phyloP scores from a whole-genome alignment of 345 rosid species.

The Populus alba region DNA sequence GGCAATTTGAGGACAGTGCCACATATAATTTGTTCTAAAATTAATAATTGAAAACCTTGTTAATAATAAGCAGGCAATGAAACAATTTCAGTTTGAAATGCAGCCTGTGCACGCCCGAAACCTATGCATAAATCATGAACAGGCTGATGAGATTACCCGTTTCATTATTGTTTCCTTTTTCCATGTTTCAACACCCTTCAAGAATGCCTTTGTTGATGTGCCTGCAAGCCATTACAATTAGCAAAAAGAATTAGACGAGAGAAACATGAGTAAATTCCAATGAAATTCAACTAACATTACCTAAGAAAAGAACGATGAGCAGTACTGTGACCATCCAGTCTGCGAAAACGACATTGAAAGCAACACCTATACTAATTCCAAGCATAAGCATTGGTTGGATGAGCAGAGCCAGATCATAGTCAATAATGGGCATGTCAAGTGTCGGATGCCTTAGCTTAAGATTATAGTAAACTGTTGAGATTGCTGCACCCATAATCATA shows the following conservation, averaged over 20 bases:
- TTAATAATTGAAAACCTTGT: not conserved
- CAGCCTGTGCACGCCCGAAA: not conserved
- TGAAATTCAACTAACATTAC: slow-evolving; percentile 20
- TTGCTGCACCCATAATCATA: slow-evolving; percentile 62
- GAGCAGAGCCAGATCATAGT: slow-evolving; percentile 54
- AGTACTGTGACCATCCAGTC: slow-evolving; percentile 66
- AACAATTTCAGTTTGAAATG: not conserved
- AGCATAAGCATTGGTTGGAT: slow-evolving; percentile 61
- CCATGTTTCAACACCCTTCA: slow-evolving; percentile 84
- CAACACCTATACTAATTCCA: slow-evolving; percentile 57
- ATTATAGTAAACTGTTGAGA: slow-evolving; percentile 50
- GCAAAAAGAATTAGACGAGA: not conserved
- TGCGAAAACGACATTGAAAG: slow-evolving; percentile 51
- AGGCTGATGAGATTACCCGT: slow-evolving; percentile 33
- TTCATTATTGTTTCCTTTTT: slow-evolving; percentile 69
- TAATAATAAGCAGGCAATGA: not conserved
- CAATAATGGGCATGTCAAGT: slow-evolving; percentile 50
- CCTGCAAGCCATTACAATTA: slow-evolving; percentile 38
- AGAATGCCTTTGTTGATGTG: slow-evolving; percentile 78
- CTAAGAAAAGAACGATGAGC: slow-evolving; percentile 49
- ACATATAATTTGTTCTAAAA: not conserved
- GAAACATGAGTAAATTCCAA: not conserved
- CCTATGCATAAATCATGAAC: not conserved
- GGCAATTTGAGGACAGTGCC: not conserved
- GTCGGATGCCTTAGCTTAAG: slow-evolving; percentile 50